Conservation (phyloP, 176 grass and related monocot genomes). For the Neostapfia colusana region DNA sequence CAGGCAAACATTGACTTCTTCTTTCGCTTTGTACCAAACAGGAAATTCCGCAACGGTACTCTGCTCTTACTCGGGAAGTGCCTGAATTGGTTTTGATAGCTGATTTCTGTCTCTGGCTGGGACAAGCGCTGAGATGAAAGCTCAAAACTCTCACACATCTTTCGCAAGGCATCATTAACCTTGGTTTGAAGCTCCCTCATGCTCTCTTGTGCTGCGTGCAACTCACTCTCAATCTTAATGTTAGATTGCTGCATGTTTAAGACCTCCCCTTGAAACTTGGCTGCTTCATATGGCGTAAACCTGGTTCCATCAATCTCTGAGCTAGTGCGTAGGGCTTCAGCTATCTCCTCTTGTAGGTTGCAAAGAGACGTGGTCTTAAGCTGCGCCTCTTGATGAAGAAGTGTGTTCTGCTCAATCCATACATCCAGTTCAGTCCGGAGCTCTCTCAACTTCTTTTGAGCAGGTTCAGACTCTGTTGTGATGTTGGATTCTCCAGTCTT, state of each 20-base stretch:
- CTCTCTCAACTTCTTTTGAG: slow-evolving; percentile 55
- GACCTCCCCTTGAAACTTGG: slow-evolving; percentile 84
- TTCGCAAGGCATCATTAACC: slow-evolving; percentile 47
- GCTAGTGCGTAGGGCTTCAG: slow-evolving; percentile 43
- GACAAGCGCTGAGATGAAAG: slow-evolving; percentile 35
- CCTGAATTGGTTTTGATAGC: slow-evolving; percentile 52
- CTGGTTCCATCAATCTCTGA: slow-evolving; percentile 41
- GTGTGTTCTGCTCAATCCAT: slow-evolving; percentile 74
- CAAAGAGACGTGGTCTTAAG: slow-evolving; percentile 54
- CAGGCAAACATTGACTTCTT: slow-evolving; percentile 73
- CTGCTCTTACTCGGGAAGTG: slow-evolving; percentile 59
- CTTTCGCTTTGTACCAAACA: slow-evolving; percentile 71
- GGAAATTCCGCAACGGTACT: slow-evolving; percentile 72
- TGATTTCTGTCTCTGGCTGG: slow-evolving; percentile 21
- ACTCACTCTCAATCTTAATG: slow-evolving; percentile 58
- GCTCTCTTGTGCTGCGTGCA: slow-evolving; percentile 51
- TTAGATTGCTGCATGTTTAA: slow-evolving; percentile 73
- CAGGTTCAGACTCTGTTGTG: slow-evolving; percentile 20
- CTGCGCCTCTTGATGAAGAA: slow-evolving; percentile 60
- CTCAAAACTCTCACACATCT: slow-evolving; percentile 60
- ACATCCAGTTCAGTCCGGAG: slow-evolving; percentile 74
- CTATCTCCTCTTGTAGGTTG: slow-evolving; percentile 76
- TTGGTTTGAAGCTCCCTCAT: slow-evolving; percentile 61
- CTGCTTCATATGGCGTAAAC: slow-evolving; percentile 58
- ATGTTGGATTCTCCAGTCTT: slow-evolving; percentile 16